phyloP scores from a whole-genome alignment of 1,284 basidiomycete species.

The Takashimella koratensis region DNA sequence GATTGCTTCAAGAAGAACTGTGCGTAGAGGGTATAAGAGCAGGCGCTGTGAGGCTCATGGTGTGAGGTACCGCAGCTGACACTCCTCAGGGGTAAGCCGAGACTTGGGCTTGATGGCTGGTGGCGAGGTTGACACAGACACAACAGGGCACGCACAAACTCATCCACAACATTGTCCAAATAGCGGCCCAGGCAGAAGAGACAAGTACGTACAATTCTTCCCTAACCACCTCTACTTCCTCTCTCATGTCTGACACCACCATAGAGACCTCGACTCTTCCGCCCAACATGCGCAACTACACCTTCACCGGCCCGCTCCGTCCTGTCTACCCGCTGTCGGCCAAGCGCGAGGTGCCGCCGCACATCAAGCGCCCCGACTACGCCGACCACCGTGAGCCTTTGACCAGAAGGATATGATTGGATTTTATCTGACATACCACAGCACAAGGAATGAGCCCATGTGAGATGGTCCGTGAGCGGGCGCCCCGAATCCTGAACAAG shows the following conservation, averaged over 20 bases:
- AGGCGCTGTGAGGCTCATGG: too few relatives aligned
- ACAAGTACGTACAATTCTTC: constrained; percentile 24
- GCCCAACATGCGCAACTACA: constrained; percentile 40
- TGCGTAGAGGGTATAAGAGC: too few relatives aligned
- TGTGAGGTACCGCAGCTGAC: too few relatives aligned
- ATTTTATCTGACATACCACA: constrained; percentile 13
- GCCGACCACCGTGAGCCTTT: constrained; percentile 48
- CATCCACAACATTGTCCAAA: constrained; percentile 46
- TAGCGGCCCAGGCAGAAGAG: constrained; percentile 36
- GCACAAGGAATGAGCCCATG: constrained; percentile 41
- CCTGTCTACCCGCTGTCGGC: constrained; percentile 48
- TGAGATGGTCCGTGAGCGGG: constrained; percentile 38
- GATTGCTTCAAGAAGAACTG: constrained; percentile 51
- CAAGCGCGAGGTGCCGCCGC: constrained; percentile 41
- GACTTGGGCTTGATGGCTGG: neutral
- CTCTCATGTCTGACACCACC: neutral
- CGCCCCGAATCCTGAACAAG: constrained; percentile 39
- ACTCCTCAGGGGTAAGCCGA: constrained; percentile 32
- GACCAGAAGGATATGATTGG: neutral
- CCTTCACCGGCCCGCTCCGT: constrained; percentile 47
- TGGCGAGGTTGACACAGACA: neutral
- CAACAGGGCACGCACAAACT: constrained; percentile 40
- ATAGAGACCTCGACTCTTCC: constrained; percentile 41
- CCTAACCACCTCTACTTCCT: neutral
- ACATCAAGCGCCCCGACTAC: constrained; percentile 48